Percentiles rank a stretch among this genome's conserved stretches.
These are phyloP conservation scores for Blastocystis sp. DNA, from an alignment of 352 stramenopile genomes.

Conservation along the genomic window DNA sequence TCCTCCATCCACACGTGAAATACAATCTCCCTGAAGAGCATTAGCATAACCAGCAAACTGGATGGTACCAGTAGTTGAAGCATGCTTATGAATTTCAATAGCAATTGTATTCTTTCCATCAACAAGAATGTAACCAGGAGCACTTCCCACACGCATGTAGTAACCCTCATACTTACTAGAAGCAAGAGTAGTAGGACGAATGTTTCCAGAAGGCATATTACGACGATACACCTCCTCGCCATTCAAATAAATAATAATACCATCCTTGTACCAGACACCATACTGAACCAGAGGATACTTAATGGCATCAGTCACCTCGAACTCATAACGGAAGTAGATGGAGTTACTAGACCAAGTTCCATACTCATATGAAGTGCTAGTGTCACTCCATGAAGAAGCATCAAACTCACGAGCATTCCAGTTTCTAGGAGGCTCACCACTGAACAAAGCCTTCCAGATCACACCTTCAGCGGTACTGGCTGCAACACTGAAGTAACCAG, in stretches of 20 bases:
- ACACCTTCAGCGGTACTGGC: neutral
- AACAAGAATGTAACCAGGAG: conserved; percentile 27
- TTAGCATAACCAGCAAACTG: neutral
- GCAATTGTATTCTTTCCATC: conserved; percentile 35
- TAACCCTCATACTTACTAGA: neutral
- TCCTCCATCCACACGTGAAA: neutral
- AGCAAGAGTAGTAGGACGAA: neutral
- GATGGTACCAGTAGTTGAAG: neutral
- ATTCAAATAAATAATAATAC: conserved; percentile 41
- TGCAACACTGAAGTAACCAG: neutral
- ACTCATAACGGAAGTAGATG: conserved; percentile 4
- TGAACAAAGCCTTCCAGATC: neutral
- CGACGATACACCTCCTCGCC: conserved; percentile 38
- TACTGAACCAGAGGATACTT: conserved; percentile 48
- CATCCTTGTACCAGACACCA: conserved; percentile 43
- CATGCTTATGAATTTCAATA: conserved; percentile 45
- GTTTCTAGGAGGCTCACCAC: neutral
- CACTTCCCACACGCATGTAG: neutral
- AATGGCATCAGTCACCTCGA: neutral
- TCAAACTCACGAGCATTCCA: conserved; percentile 14
- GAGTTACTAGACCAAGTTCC: conserved; percentile 1
- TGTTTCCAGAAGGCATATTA: neutral
- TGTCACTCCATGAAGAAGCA: neutral
- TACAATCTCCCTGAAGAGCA: conserved; percentile 30
- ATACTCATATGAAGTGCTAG: neutral